Evolutionary conservation across 1,284 basidiomycete species (phyloP), one percentile per base, ranked within the genome.

Genomic region (Microbotryum silenes-acaulis): DNA sequence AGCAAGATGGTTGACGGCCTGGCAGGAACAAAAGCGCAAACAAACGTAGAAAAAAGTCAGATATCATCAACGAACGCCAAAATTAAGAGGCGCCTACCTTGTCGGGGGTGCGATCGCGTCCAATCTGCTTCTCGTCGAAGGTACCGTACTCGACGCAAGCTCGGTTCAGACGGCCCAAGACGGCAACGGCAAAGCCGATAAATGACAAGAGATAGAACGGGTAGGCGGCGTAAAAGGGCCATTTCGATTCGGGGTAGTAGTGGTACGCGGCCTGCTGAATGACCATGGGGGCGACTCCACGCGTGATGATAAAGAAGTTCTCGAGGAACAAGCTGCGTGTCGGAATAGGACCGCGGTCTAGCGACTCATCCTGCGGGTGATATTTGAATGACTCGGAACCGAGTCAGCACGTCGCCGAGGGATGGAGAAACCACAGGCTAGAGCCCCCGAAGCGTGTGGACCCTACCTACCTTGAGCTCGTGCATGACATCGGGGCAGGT

Each of bases 301-400:
- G 31, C 20, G 44, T 18, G 8, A 62, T 25, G 46, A 65, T 62
- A 55, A 60, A 65, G 46, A 31, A 9, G 56, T 65, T 62, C 46
- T 65, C 64, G 14, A 46, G 42, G n/a, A 50, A 20, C 4, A 58
- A 37, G 2, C 57, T 49, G 21, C 57, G 57, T 1, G 51, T 56
- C 3, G 60, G 57, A 1, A 60, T 20, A 0, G 64, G 61, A 3
- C 64, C 61, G 8, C 64, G 64, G 25, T 65, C 64, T n/a, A 65
- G 23, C 16, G 51, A 51, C 27, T 62, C 61, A 33, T 52, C 52
- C 37, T 37, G 14, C 9, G 37, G 27, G 25, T 25, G 25, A 25
- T 25, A 2, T 0, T 3, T 27, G 27, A 6, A 9, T 37, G 37
- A 25, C 14, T 37, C 37, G 12, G 12, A 37, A 37, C 27, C 37